These are phyloP conservation scores for Biscogniauxia marginata DNA, from an alignment of 2,329 filamentous ascomycete species.

Conservation along the genomic window DNA sequence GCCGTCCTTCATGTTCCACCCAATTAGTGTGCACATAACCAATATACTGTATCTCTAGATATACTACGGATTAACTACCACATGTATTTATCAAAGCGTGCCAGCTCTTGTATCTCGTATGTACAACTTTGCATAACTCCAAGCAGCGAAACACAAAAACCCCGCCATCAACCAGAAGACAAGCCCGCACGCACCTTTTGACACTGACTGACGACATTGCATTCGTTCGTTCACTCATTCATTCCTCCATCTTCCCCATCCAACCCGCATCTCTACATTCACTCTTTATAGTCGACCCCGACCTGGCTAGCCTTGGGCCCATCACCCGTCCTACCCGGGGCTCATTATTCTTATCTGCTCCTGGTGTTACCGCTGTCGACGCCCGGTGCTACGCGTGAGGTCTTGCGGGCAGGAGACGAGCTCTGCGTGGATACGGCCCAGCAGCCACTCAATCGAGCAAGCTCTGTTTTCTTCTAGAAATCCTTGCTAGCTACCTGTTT, in stretches of 20 bases:
- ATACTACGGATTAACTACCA: too few relatives aligned
- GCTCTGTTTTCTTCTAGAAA: background rate
- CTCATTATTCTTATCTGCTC: background rate
- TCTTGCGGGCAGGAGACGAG: background rate
- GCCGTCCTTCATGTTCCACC: too few relatives aligned
- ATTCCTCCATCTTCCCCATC: background rate
- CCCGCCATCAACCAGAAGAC: slow-evolving; percentile 27
- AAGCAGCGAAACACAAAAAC: slow-evolving; percentile 27
- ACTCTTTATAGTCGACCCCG: background rate
- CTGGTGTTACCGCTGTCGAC: background rate
- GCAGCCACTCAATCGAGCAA: background rate
- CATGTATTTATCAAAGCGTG: too few relatives aligned
- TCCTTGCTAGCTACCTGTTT: slow-evolving; percentile 2
- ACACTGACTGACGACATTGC: slow-evolving; percentile 22
- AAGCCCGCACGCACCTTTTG: slow-evolving; percentile 8
- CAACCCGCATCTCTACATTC: background rate
- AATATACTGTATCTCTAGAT: too few relatives aligned
- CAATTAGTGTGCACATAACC: too few relatives aligned
- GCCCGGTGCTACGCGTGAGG: background rate
- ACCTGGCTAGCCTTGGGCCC: too few relatives aligned
- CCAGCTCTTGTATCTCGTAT: too few relatives aligned
- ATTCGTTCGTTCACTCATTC: slow-evolving; percentile 7
- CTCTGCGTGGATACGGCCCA: background rate
- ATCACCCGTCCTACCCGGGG: too few relatives aligned
- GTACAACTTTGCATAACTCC: too few relatives aligned